Conservation (phyloP, 2,329 filamentous ascomycete genomes). For the Curvularia lunata region DNA sequence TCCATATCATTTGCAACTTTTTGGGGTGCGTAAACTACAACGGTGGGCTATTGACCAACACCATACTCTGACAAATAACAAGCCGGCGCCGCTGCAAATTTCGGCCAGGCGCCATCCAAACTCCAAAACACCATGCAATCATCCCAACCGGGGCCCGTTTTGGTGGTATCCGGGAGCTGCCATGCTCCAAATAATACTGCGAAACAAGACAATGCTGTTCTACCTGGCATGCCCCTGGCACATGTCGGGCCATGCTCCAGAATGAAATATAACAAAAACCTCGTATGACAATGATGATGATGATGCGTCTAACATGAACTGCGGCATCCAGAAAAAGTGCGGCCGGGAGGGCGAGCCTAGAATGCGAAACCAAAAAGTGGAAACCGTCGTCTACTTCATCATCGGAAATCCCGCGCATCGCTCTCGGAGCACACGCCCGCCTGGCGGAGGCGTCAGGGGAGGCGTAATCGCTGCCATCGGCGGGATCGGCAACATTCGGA, state of each 20-base stretch:
- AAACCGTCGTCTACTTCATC: slow-evolving; percentile 35
- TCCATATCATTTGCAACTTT: slow-evolving; percentile 33
- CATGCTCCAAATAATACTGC: slow-evolving; percentile 27
- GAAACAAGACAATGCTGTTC: slow-evolving; percentile 17
- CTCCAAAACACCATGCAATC: slow-evolving; percentile 43
- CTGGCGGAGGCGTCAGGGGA: slow-evolving; percentile 43
- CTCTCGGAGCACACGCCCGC: slow-evolving; percentile 46
- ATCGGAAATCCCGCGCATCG: slow-evolving; percentile 38
- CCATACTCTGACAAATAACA: slow-evolving; percentile 9
- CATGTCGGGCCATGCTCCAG: slow-evolving; percentile 23
- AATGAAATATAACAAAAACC: slow-evolving; percentile 19
- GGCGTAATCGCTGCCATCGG: slow-evolving; percentile 44
- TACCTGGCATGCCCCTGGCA: slow-evolving; percentile 29
- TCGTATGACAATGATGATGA: too few relatives aligned
- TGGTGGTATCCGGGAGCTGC: slow-evolving; percentile 39
- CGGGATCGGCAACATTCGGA: slow-evolving; percentile 49
- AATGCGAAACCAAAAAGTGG: slow-evolving; percentile 36
- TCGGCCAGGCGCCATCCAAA: slow-evolving; percentile 23
- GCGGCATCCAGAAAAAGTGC: slow-evolving; percentile 28
- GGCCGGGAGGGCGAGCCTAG: slow-evolving; percentile 20
- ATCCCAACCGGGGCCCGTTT: slow-evolving; percentile 40
- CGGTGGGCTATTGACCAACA: slow-evolving; percentile 26
- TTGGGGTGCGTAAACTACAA: slow-evolving; percentile 46
- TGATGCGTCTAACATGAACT: slow-evolving; percentile 48
- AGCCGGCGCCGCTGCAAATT: slow-evolving; percentile 40